Percentiles rank a stretch among this genome's conserved stretches.
These are phyloP conservation scores for Leccinum disarticulatum DNA, from an alignment of 768 basidiomycete genomes.

Conservation along the genomic window DNA sequence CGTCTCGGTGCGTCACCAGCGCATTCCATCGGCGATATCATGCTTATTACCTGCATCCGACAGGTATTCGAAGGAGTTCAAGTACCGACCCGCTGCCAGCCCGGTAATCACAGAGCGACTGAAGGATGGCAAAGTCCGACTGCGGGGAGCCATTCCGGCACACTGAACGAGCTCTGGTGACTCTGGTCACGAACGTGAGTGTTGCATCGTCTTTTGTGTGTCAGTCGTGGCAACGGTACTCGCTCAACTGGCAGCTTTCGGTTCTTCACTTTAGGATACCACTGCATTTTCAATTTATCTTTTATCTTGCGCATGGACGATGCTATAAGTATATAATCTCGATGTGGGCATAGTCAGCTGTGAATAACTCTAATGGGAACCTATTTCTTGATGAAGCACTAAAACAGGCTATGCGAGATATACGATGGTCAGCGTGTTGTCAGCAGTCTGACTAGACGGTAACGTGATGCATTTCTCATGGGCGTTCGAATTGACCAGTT, in stretches of 20 bases:
- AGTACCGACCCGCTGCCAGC: constrained; percentile 81
- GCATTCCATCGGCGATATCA: not conserved
- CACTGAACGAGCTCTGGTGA: not conserved
- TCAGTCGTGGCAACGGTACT: not conserved
- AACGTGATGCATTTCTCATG: not conserved
- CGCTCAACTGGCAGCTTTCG: not conserved
- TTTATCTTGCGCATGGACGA: not conserved
- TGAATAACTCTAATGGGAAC: not conserved
- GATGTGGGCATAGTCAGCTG: not conserved
- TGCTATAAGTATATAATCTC: not conserved
- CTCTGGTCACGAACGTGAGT: not conserved
- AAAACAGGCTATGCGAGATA: not conserved
- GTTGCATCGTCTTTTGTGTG: not conserved
- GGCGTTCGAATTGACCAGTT: not conserved
- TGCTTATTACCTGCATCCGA: not conserved
- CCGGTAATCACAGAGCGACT: constrained; percentile 78
- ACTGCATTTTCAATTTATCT: not conserved
- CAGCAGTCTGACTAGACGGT: not conserved
- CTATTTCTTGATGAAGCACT: not conserved
- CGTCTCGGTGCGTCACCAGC: constrained; percentile 51
- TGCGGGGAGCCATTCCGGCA: constrained; percentile 65
- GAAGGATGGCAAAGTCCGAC: constrained; percentile 62
- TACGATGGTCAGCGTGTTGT: not conserved
- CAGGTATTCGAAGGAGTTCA: constrained; percentile 83
- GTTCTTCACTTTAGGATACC: not conserved